A percentile compares a stretch with the other conserved stretches of the same genome.
phyloP scores from a whole-genome alignment of 208 protist species.

The Angomonas ambiguus region DNA sequence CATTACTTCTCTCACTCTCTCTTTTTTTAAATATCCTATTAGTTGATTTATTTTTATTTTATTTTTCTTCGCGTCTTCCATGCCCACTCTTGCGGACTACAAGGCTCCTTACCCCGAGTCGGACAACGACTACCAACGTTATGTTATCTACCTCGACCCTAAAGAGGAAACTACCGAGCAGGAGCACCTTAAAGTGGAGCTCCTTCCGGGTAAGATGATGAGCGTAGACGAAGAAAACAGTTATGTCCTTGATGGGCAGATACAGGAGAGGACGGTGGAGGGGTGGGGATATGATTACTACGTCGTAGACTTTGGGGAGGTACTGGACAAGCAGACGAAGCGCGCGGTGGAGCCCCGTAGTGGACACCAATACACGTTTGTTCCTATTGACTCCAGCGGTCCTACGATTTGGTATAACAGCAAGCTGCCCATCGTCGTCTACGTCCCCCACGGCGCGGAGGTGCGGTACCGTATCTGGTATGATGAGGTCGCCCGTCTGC shows the following conservation, averaged over 20 bases:
- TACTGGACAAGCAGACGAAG: conserved; percentile 9
- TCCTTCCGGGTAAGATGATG: conserved; percentile 53
- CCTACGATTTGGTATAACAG: conserved; percentile 14
- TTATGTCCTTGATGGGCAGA: conserved; percentile 30
- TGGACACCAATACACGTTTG: background rate
- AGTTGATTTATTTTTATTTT: no score
- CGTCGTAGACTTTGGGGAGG: conserved; percentile 16
- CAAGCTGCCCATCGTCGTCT: conserved; percentile 25
- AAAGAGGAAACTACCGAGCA: conserved; percentile 31
- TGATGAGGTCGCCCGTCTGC: conserved; percentile 1
- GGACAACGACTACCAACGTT: conserved; percentile 48
- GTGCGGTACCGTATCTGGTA: conserved; percentile 24
- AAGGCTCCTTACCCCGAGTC: conserved; percentile 59
- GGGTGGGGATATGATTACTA: conserved; percentile 48
- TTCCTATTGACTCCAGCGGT: background rate
- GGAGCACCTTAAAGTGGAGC: conserved; percentile 49
- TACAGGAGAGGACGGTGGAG: conserved; percentile 44
- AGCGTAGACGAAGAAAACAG: conserved; percentile 41
- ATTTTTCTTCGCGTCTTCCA: background rate
- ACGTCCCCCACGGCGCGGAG: conserved; percentile 17
- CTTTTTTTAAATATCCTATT: conserved; percentile 2
- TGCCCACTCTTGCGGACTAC: conserved; percentile 43
- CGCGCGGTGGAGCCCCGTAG: conserved; percentile 4
- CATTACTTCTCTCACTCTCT: background rate
- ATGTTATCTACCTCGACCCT: conserved; percentile 60